Base-by-base conservation (phyloP, 208 protist species). In the Jaenimonas drosophilae region DNA sequence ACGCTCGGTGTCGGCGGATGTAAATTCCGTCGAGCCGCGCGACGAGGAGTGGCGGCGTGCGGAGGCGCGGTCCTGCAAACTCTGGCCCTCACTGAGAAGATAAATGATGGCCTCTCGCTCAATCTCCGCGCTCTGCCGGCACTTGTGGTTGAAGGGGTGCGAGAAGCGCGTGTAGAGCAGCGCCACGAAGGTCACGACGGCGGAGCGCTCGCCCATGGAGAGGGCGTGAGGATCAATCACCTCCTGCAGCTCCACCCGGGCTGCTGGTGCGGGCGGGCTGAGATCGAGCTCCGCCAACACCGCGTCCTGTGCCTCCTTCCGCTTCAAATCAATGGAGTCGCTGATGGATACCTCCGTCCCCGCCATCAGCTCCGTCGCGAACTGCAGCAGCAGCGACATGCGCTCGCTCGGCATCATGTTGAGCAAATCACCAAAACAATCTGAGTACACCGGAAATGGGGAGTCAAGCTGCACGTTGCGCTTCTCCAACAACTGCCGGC, bases 61-160 rank as follows among this genome's bases (percentile, higher is more conserved):
- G 26, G 30, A 36, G n/a, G 38, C 50, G 28, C 19, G 9, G 9
- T 48, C 33, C 31, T 51, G 52, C 33, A 48, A 16, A 21, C 30
- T 44, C 32, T 63, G 56, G 16, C 83, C 79, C 39, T 55, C 59
- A 38, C 78, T 87, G 48, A 88, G 79, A 3, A 91, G 64, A 9
- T 76, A 58, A 24, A 90, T 47, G 45, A 94, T 76, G 20, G 70
- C 66, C 3, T 59, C 74, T 0, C 59, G 45, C 53, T 94, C 85
- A 28, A 78, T 43, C 47, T 30, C 28, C n/a, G 81, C 80, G 57
- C 68, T 74, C 38, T 76, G 63, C 16, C 52, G 64, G 25, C 65
- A 70, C 49, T 94, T 94, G 63, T 94, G 85, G 49, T 94, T 81
- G 56, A 94, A 94, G 7, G 85, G 78, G 44, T 94, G 81, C 5